Evolutionary conservation across 495 filamentous ascomycete genomes (phyloP).

Genomic region (Podospora pseudopauciseta): DNA sequence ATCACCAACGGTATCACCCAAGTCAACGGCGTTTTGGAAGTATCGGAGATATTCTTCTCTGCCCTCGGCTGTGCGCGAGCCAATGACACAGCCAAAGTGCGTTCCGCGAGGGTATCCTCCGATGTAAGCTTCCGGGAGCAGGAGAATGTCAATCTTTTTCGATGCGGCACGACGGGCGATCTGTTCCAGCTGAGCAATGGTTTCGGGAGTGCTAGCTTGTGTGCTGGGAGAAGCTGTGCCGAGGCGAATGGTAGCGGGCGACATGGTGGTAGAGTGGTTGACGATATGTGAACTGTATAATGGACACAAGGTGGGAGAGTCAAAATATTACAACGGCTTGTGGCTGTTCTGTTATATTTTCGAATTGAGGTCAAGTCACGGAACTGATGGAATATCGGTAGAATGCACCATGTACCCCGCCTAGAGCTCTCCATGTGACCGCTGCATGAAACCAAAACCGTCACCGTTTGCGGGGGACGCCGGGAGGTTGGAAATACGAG

Average conservation of each 20-base stretch:
- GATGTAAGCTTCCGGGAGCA: conserved; percentile 91
- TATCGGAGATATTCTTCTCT: conserved; percentile 82
- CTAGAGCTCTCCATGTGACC: not conserved
- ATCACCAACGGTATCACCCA: conserved; percentile 74
- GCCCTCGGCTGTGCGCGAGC: conserved; percentile 61
- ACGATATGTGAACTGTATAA: not conserved
- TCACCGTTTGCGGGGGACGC: not conserved
- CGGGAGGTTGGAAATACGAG: not conserved
- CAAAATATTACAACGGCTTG: not conserved
- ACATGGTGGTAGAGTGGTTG: conserved; percentile 5
- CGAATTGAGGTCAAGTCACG: not conserved
- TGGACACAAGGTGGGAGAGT: not conserved
- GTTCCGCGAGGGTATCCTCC: conserved; percentile 90
- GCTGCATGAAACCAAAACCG: not conserved
- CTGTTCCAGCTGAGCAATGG: conserved; percentile 59
- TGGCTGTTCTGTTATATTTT: not conserved
- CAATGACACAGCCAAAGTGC: conserved; percentile 70
- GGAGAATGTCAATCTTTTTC: conserved; percentile 65
- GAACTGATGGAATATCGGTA: not conserved
- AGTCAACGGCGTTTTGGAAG: conserved; percentile 72
- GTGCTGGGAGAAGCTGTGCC: conserved; percentile 78
- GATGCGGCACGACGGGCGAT: conserved; percentile 51
- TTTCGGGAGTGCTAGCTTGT: conserved; percentile 57
- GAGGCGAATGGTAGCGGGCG: conserved; percentile 53
- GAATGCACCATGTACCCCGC: not conserved